A percentile compares a stretch with the other conserved stretches of the same genome.
These are phyloP conservation scores for Dioszegia crocea DNA, from an alignment of 768 basidiomycete genomes.

Conservation along the genomic window DNA sequence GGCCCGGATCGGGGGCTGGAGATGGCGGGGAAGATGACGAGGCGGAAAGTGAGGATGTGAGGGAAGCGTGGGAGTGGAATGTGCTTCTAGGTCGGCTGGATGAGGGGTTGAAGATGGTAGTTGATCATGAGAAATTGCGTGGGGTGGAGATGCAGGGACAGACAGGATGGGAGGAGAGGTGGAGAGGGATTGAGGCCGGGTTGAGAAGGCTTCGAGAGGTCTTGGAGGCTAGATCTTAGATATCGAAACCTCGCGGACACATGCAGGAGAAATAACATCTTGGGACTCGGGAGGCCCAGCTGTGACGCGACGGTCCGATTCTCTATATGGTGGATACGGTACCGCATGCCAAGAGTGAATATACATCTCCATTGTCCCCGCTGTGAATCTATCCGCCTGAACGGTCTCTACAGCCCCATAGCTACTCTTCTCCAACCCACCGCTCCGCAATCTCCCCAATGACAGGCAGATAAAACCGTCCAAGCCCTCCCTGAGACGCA, in stretches of 20 bases:
- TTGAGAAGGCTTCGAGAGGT: background rate
- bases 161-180: background rate
- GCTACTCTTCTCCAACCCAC: constrained; percentile 62
- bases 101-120: background rate
- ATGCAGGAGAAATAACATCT: no score
- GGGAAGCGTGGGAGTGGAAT: constrained; percentile 2
- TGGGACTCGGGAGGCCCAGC: no score
- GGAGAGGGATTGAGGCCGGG: background rate
- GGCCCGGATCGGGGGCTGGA: background rate
- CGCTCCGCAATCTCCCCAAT: constrained; percentile 64
- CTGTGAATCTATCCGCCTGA: no score
- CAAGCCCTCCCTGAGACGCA: constrained; percentile 53
- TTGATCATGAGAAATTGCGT: background rate
- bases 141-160: background rate
- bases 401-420: no score
- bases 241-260: no score
- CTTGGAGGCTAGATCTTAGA: background rate
- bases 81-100: background rate
- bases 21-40: background rate
- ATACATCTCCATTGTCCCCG: no score
- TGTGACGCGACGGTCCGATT: no score
- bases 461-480: constrained; percentile 61
- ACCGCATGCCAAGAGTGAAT: no score
- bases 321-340: no score
- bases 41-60: background rate